Conservation (phyloP, 371 early-diverging fungal species). For the Mortierella sp. region DNA sequence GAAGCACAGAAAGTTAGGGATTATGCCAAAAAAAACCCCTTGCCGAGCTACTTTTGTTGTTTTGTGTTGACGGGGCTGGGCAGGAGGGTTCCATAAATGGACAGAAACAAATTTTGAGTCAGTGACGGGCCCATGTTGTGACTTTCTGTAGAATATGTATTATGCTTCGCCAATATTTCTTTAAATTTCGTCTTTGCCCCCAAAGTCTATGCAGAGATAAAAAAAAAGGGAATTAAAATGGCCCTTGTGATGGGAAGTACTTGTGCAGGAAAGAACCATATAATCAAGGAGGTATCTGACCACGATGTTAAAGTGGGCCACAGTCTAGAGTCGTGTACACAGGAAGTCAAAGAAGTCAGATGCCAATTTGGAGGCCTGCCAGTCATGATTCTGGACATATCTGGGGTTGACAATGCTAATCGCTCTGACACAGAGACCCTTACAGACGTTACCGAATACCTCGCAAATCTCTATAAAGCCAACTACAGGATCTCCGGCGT, state of each 20-base stretch:
- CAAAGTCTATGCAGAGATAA: too few species aligned
- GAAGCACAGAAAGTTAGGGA: too few species aligned
- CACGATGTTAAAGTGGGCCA: conserved; percentile 3
- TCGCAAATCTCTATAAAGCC: neutral
- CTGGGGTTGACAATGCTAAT: conserved; percentile 2
- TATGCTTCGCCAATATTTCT: too few species aligned
- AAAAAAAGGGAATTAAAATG: neutral
- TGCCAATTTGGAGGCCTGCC: neutral
- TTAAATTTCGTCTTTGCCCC: too few species aligned
- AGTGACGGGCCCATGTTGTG: too few species aligned
- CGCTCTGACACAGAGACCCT: conserved; percentile 3
- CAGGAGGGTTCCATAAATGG: too few species aligned
- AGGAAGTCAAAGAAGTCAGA: neutral
- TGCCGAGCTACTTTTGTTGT: too few species aligned
- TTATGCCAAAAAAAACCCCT: too few species aligned
- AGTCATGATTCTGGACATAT: neutral
- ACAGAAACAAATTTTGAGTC: too few species aligned
- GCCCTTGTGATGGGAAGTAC: neutral
- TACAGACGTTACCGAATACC: neutral
- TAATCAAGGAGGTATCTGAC: conserved; percentile 4
- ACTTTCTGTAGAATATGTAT: too few species aligned
- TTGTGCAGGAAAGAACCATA: conserved; percentile 1
- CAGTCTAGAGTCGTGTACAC: neutral
- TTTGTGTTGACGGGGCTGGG: too few species aligned
- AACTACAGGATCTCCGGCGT: neutral